Conservation (phyloP, 208 protist genomes). For the Tritrichomonas musculus region DNA sequence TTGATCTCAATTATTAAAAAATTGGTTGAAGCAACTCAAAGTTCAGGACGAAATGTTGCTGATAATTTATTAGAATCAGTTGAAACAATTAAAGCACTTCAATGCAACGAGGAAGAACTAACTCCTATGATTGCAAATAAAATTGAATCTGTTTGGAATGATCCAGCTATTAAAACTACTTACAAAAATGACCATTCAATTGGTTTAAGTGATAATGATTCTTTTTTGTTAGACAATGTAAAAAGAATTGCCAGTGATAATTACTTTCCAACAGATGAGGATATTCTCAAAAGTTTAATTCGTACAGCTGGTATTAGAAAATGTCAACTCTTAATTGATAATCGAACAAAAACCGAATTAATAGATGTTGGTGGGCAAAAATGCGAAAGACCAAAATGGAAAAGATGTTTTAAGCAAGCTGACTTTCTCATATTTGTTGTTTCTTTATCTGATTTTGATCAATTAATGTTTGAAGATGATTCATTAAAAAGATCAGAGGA, state of each 20-base stretch:
- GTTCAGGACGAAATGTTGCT: background rate
- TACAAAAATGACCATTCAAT: slow-evolving; percentile 26
- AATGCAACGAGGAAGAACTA: background rate
- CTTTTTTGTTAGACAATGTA: slow-evolving; percentile 39
- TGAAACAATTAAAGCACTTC: background rate
- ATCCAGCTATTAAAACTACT: background rate
- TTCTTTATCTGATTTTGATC: slow-evolving; percentile 35
- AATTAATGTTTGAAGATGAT: slow-evolving; percentile 20
- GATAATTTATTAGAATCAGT: background rate
- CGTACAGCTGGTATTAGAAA: slow-evolving; percentile 28
- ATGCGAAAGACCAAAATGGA: slow-evolving; percentile 44
- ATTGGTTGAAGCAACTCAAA: background rate
- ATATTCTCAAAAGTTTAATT: slow-evolving; percentile 17
- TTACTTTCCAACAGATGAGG: slow-evolving; percentile 35
- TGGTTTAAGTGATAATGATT: background rate
- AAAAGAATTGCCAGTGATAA: background rate
- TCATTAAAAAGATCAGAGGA: background rate
- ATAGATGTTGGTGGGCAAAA: slow-evolving; percentile 50
- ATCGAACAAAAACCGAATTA: background rate
- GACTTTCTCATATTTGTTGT: slow-evolving; percentile 40
- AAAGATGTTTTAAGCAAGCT: slow-evolving; percentile 45
- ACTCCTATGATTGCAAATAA: background rate
- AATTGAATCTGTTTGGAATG: slow-evolving; percentile 5
- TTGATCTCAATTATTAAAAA: background rate
- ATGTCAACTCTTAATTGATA: background rate